A percentile compares a stretch with the other conserved stretches of the same genome.
These are phyloP conservation scores for Nymphaea colorata DNA, from an alignment of 164 flowering plant genomes.

Conservation along the genomic window DNA sequence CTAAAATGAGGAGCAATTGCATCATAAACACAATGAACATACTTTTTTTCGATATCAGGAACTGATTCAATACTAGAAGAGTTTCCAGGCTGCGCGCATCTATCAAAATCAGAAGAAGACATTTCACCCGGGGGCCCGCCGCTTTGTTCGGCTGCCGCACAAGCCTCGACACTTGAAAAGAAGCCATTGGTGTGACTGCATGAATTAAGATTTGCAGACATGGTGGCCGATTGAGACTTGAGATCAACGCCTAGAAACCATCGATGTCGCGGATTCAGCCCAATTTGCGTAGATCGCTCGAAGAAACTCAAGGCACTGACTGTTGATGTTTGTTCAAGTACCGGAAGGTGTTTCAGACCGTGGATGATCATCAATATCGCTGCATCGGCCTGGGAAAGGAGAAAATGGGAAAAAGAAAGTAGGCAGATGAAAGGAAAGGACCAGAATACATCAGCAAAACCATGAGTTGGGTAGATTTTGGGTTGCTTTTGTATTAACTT, in stretches of 20 bases:
- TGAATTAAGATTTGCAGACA: neutral
- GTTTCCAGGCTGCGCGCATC: neutral
- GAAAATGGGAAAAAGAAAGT: no score
- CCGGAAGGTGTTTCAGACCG: neutral
- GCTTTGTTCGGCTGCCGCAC: neutral
- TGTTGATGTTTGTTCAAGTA: neutral
- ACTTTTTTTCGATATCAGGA: slow-evolving; percentile 90
- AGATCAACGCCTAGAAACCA: neutral
- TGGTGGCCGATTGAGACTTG: neutral
- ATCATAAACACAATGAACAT: slow-evolving; percentile 91
- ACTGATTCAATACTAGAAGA: slow-evolving; percentile 38
- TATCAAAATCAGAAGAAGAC: neutral
- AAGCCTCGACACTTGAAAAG: neutral
- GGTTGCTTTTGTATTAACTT: no score
- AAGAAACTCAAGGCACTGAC: neutral
- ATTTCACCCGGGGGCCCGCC: neutral
- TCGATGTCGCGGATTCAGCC: neutral
- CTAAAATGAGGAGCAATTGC: slow-evolving; percentile 98
- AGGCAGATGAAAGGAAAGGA: no score
- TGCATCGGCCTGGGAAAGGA: neutral
- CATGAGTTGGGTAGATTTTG: no score
- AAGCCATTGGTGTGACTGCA: neutral
- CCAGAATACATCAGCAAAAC: no score
- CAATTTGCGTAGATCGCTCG: no score
- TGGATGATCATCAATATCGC: neutral